Conservation (phyloP, 139 green algal species). For the Tetradesmus obliquus region DNA sequence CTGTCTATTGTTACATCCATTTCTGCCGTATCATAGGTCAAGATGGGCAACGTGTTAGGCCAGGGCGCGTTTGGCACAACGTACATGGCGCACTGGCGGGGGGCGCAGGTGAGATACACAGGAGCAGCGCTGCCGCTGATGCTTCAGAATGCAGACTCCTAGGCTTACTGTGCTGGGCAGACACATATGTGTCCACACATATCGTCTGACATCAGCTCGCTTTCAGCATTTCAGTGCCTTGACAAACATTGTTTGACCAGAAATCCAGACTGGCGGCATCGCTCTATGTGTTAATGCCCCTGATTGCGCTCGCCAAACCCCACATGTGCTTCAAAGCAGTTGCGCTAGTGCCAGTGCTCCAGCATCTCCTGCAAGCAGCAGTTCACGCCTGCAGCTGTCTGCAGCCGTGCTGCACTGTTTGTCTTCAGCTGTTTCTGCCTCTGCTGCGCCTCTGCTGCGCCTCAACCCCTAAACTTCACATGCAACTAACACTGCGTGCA, state of each 20-base stretch:
- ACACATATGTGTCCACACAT: no score
- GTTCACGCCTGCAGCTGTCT: background rate
- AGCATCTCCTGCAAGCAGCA: background rate
- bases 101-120: slow-evolving; percentile 57
- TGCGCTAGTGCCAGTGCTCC: background rate
- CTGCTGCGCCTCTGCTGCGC: background rate
- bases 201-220: no score
- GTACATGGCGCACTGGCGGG: slow-evolving; percentile 77
- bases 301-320: no score
- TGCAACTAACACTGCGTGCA: background rate
- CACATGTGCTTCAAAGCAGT: no score
- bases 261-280: no score
- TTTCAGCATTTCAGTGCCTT: no score
- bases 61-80: slow-evolving; percentile 85
- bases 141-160: background rate
- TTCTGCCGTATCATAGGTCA: slow-evolving; percentile 54
- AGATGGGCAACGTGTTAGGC: slow-evolving; percentile 72
- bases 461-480: background rate
- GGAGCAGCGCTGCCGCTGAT: background rate
- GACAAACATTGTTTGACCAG: no score
- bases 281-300: no score
- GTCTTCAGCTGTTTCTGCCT: background rate
- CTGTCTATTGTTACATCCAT: background rate
- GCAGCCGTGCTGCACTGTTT: background rate
- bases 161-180: no score